phyloP scores from a whole-genome alignment of 73 alveolate genomes.

The Symbiodinium pilosum region DNA sequence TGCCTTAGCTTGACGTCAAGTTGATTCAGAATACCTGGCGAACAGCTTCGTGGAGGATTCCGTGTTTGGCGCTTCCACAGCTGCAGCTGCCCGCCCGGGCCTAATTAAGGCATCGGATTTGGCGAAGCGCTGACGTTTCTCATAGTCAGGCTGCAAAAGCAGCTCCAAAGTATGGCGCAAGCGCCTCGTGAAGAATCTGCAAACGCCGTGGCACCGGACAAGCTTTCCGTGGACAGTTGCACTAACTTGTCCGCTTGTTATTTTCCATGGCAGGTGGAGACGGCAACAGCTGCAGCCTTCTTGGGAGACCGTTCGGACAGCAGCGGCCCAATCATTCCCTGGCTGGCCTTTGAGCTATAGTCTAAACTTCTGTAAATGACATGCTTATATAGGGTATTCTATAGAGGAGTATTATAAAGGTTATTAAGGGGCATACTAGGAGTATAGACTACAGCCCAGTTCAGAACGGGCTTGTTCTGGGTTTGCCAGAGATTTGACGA shows the following conservation, averaged over 20 bases:
- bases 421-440: too few relatives aligned
- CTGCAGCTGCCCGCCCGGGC: background rate
- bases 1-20: too few relatives aligned
- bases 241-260: background rate
- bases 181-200: slow-evolving; percentile 38
- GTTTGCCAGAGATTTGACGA: too few relatives aligned
- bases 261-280: slow-evolving; percentile 46
- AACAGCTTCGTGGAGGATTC: background rate
- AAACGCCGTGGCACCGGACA: slow-evolving; percentile 29
- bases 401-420: too few relatives aligned
- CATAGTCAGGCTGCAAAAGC: slow-evolving; percentile 16
- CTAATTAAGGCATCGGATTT: too few relatives aligned
- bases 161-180: slow-evolving; percentile 69
- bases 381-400: too few relatives aligned
- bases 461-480: too few relatives aligned
- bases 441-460: too few relatives aligned
- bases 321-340: background rate
- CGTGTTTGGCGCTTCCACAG: background rate
- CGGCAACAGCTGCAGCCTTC: slow-evolving; percentile 83
- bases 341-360: background rate
- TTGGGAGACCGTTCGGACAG: slow-evolving; percentile 89
- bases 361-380: background rate
- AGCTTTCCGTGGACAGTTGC: background rate
- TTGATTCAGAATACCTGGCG: background rate
- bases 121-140: too few relatives aligned